Evolutionary conservation across 768 basidiomycete genomes (phyloP).

Genomic region (Coprinopsis marcescibilis): DNA sequence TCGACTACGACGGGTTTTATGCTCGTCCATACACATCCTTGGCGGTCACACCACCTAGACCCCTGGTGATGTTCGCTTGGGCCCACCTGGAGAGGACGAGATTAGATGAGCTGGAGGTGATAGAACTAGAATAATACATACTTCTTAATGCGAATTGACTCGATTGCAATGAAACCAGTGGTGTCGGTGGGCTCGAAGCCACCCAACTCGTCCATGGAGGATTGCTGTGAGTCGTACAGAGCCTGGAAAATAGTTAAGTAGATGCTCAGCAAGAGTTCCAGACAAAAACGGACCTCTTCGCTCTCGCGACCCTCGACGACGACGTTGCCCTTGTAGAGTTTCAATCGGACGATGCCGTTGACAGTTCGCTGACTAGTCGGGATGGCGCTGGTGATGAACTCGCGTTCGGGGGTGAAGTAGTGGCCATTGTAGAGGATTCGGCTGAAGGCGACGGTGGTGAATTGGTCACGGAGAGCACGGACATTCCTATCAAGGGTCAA

Average conservation of each 20-base stretch:
- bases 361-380: constrained; percentile 95
- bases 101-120: constrained; percentile 4
- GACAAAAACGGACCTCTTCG: constrained; percentile 53
- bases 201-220: constrained; percentile 98
- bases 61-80: constrained; percentile 79
- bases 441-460: constrained; percentile 85
- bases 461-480: constrained; percentile 89
- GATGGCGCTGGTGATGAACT: constrained; percentile 87
- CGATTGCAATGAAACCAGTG: constrained; percentile 94
- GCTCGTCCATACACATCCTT: constrained; percentile 75
- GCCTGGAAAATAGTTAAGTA: constrained; percentile 39
- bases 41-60: constrained; percentile 70
- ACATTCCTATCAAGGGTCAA: constrained; percentile 98
- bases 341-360: constrained; percentile 86
- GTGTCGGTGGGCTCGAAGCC: constrained; percentile 97
- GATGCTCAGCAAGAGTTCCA: not conserved
- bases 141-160: constrained; percentile 98
- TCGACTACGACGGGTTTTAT: constrained; percentile 21
- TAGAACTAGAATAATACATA: constrained; percentile 31
- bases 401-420: constrained; percentile 99
- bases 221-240: constrained; percentile 91
- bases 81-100: constrained; percentile 57
- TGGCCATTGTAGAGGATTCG: constrained; percentile 96
- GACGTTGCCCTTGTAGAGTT: constrained; percentile 95
- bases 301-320: constrained; percentile 89